These are phyloP conservation scores for Globisporangium mamillatum DNA, from an alignment of 352 stramenopile genomes.

Conservation along the genomic window DNA sequence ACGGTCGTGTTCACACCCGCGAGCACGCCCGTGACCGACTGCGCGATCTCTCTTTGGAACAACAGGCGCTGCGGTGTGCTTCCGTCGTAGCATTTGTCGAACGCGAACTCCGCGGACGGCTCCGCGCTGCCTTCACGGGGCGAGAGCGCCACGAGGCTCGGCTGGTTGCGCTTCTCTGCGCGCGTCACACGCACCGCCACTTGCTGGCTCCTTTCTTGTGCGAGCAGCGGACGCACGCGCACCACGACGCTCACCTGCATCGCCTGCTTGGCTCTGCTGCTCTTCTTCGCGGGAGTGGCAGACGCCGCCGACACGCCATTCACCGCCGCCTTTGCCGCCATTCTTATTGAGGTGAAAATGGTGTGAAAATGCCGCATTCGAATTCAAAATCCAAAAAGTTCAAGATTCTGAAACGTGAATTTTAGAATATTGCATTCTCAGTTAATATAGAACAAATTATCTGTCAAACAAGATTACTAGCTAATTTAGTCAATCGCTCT, in stretches of 20 bases:
- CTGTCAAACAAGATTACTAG: too few species aligned
- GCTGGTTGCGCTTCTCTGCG: slow-evolving; percentile 9
- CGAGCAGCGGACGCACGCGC: slow-evolving; percentile 33
- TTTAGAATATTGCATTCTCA: too few species aligned
- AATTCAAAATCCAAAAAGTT: too few species aligned
- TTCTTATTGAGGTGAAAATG: too few species aligned
- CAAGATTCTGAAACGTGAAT: too few species aligned
- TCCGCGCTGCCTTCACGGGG: slow-evolving; percentile 1
- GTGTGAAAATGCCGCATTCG: too few species aligned
- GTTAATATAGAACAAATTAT: too few species aligned
- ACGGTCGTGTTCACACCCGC: slow-evolving; percentile 49
- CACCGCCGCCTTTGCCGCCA: background rate
- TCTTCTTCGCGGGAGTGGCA: slow-evolving; percentile 3
- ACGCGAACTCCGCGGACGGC: slow-evolving; percentile 21
- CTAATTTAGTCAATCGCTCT: background rate
- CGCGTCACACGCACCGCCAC: slow-evolving; percentile 21
- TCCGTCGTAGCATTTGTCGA: slow-evolving; percentile 46
- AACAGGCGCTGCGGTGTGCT: slow-evolving; percentile 31
- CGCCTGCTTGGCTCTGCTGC: background rate
- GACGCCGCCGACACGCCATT: background rate
- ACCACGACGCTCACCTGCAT: slow-evolving; percentile 41
- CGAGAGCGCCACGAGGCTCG: slow-evolving; percentile 20
- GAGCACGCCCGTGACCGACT: slow-evolving; percentile 30
- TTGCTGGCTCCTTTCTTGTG: slow-evolving; percentile 26
- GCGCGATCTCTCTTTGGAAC: slow-evolving; percentile 41